phyloP scores from a whole-genome alignment of 371 early-diverging fungal species.

The Rhizopus microsporus region DNA sequence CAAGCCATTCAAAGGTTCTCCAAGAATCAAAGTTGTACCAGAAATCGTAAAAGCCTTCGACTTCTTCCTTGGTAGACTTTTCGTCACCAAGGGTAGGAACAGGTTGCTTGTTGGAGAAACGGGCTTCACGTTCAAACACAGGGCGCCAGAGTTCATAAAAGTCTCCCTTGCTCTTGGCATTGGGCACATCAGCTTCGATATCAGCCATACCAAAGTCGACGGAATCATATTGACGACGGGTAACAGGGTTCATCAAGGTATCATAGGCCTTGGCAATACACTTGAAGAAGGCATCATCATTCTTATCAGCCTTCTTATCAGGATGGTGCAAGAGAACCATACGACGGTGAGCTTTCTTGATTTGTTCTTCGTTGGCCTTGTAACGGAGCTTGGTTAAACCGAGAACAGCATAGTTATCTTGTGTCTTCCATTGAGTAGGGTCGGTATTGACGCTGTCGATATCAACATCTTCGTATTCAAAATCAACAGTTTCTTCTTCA shows the following conservation, averaged over 20 bases:
- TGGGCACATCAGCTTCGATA: conserved; percentile 59
- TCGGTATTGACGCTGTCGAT: conserved; percentile 64
- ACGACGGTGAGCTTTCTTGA: conserved; percentile 82
- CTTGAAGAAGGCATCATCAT: conserved; percentile 97
- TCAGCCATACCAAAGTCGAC: conserved; percentile 78
- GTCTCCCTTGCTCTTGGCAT: conserved; percentile 78
- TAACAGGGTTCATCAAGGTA: conserved; percentile 87
- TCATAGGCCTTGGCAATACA: conserved; percentile 98
- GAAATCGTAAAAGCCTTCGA: conserved; percentile 96
- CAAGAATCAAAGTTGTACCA: conserved; percentile 97
- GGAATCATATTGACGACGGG: conserved; percentile 97
- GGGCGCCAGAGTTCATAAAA: conserved; percentile 90
- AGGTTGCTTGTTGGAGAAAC: conserved; percentile 89
- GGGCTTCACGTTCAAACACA: conserved; percentile 89
- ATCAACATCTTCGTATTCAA: conserved; percentile 74
- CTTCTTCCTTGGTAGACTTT: conserved; percentile 73
- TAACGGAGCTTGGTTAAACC: conserved; percentile 82
- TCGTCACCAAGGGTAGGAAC: conserved; percentile 84
- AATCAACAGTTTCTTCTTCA: conserved; percentile 65
- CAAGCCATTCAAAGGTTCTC: conserved; percentile 97
- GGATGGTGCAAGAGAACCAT: conserved; percentile 89
- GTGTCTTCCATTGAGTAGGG: conserved; percentile 83
- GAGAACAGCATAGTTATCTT: conserved; percentile 88
- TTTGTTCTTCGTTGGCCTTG: conserved; percentile 81
- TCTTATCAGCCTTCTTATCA: conserved; percentile 87